Percentiles rank a stretch among this genome's conserved stretches.
These are phyloP conservation scores for Russula vinacea DNA, from an alignment of 768 basidiomycete species.

Conservation along the genomic window DNA sequence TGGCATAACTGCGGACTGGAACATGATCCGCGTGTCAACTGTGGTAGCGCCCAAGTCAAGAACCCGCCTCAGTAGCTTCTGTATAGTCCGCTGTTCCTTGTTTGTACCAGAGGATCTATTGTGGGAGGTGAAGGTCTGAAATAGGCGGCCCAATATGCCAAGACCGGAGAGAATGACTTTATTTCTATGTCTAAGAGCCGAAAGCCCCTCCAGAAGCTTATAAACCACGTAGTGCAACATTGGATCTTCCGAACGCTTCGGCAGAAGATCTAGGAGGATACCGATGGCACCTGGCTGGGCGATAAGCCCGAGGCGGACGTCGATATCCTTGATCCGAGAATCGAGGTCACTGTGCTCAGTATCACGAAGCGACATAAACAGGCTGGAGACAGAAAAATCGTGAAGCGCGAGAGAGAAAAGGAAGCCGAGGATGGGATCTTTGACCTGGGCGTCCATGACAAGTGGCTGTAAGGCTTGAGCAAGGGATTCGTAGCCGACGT, in stretches of 20 bases:
- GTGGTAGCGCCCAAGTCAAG: slow-evolving; percentile 74
- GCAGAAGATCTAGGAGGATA: slow-evolving; percentile 53
- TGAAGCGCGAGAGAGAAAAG: slow-evolving; percentile 64
- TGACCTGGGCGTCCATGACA: slow-evolving; percentile 44
- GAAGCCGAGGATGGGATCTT: slow-evolving; percentile 60
- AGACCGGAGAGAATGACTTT: slow-evolving; percentile 61
- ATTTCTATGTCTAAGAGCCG: slow-evolving; percentile 62
- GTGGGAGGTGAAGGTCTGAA: slow-evolving; percentile 45
- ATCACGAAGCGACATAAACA: slow-evolving; percentile 51
- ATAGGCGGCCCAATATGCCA: slow-evolving; percentile 52
- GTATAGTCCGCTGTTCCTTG: slow-evolving; percentile 53
- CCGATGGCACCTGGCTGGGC: slow-evolving; percentile 57
- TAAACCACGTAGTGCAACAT: slow-evolving; percentile 52
- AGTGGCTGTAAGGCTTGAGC: slow-evolving; percentile 56
- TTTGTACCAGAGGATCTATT: slow-evolving; percentile 36
- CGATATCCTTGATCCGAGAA: slow-evolving; percentile 42
- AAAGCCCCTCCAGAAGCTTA: slow-evolving; percentile 62
- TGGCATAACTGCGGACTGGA: slow-evolving; percentile 52
- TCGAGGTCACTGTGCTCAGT: slow-evolving; percentile 46
- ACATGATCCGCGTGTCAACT: slow-evolving; percentile 58
- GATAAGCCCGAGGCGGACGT: slow-evolving; percentile 47
- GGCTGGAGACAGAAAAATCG: slow-evolving; percentile 54
- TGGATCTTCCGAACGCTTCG: slow-evolving; percentile 37
- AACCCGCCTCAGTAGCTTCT: slow-evolving; percentile 62
- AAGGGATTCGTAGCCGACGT: slow-evolving; percentile 65